Evolutionary conservation across 208 protist genomes (phyloP).

Genomic region (Acanthamoeba lugdunensis): DNA sequence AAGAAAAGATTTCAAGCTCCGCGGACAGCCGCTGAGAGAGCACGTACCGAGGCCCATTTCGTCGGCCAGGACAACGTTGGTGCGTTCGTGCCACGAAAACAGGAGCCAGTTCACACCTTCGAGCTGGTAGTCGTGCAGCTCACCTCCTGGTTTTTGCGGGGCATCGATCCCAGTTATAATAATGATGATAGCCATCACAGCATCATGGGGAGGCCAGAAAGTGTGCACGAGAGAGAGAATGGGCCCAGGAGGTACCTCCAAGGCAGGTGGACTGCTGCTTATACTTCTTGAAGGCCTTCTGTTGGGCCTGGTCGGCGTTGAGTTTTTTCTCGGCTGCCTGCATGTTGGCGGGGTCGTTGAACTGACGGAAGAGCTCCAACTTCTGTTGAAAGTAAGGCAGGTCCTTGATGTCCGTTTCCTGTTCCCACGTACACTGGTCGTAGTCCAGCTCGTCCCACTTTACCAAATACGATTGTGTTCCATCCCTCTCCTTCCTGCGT

Average conservation of each 20-base stretch:
- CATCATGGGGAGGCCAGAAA: background rate
- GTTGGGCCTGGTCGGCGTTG: background rate
- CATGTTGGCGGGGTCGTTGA: conserved; percentile 42
- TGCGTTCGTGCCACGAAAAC: conserved; percentile 82
- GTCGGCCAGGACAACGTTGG: conserved; percentile 91
- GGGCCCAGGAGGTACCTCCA: background rate
- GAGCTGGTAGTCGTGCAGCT: conserved; percentile 90
- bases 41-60: conserved; percentile 92
- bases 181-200: background rate
- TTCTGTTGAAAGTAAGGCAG: conserved; percentile 65
- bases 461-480: conserved; percentile 62
- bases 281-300: conserved; percentile 72
- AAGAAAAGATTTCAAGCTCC: background rate
- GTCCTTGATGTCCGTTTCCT: conserved; percentile 42
- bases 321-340: conserved; percentile 16
- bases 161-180: background rate
- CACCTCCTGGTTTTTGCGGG: conserved; percentile 50
- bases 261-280: conserved; percentile 61
- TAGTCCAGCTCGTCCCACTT: conserved; percentile 75
- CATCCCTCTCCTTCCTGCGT: conserved; percentile 20
- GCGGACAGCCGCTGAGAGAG: background rate
- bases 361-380: background rate
- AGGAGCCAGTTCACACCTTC: conserved; percentile 91
- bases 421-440: conserved; percentile 68
- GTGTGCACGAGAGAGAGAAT: background rate